Base-by-base conservation (phyloP, 108 stramenopile genomes). In the Cyclotella sp. region DNA sequence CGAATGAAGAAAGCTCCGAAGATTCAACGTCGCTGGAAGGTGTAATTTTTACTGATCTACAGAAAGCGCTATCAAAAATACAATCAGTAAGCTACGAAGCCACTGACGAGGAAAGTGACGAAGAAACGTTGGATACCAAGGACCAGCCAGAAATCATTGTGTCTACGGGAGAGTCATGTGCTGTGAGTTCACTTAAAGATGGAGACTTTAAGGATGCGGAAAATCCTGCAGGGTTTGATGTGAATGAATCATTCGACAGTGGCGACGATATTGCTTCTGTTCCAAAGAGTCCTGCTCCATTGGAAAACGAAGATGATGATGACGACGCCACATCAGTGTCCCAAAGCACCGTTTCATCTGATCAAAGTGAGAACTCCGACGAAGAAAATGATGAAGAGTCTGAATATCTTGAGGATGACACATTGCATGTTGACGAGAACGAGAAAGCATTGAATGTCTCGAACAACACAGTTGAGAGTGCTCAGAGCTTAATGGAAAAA, bases 181-280 rank as follows among this genome's bases (percentile, higher is more conserved):
- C 73, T 18, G 49, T 74, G 11, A 74, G 73, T 52, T 74, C 73
- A 30, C 47, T 74, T 63, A 64, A 65, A 55, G 49, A 64, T 42
- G 53, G 16, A 22, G 46, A 55, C 0, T 74, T 55, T 16, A 51
- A 55, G 13, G 19, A 47, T 19, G 42, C 41, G 27, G 29, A 39
- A 41, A 42, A 61, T 0, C 12, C 0, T 7, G 3, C n/a, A 22
- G 55, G 24, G 3, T 41, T 63, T 6, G 59, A 74, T 24, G 63
- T 47, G 55, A 57, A 57, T 51, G 63, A 63, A 13, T 21, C 41
- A 9, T 74, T 63, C 26, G 63, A 65, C 14, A 49, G 54, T n/a
- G 61, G 53, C 21, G 63, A 74, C 30, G 73, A 64, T 55, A 52
- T 65, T 14, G 12, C 14, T 10, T 74, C 73, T 21, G 73, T 74